A percentile compares a stretch with the other conserved stretches of the same genome.
Conservation (phyloP, 2,329 filamentous ascomycete genomes). For the Colletotrichum lentis region DNA sequence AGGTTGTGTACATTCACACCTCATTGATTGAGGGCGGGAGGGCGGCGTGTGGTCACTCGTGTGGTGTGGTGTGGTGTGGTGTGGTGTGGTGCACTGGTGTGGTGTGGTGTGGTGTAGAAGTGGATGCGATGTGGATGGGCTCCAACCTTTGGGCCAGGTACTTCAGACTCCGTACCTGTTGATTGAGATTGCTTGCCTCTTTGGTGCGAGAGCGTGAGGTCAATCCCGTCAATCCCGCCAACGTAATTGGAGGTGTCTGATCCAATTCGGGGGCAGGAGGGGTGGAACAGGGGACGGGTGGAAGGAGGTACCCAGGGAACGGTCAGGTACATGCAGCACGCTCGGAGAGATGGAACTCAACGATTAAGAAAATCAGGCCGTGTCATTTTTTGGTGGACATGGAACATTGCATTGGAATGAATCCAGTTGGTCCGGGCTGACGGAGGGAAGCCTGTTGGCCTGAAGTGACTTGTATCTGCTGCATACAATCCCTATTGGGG, state of each 20-base stretch:
- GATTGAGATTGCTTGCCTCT: slow-evolving; percentile 11
- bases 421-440: slow-evolving; percentile 33
- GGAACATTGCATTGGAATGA: slow-evolving; percentile 33
- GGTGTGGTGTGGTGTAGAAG: slow-evolving; percentile 21
- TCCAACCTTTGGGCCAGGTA: slow-evolving; percentile 30
- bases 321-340: slow-evolving; percentile 13
- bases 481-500: not conserved
- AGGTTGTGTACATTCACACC: slow-evolving; percentile 11
- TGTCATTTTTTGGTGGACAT: slow-evolving; percentile 7
- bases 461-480: not conserved
- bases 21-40: slow-evolving; percentile 28
- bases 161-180: not conserved
- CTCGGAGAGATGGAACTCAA: slow-evolving; percentile 27
- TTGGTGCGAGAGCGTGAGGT: slow-evolving; percentile 30
- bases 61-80: slow-evolving; percentile 13
- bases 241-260: slow-evolving; percentile 34
- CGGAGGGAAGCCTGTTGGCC: slow-evolving; percentile 22
- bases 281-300: not conserved
- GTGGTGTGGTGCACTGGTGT: slow-evolving; percentile 9
- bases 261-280: slow-evolving; percentile 20
- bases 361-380: slow-evolving; percentile 35
- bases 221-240: slow-evolving; percentile 31
- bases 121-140: slow-evolving; percentile 33
- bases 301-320: slow-evolving; percentile 23
- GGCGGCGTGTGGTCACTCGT: slow-evolving; percentile 15